Evolutionary conservation across 2,329 filamentous ascomycete genomes (phyloP), one percentile per base, ranked within the genome.

Genomic region (Paradendryphiella salina): DNA sequence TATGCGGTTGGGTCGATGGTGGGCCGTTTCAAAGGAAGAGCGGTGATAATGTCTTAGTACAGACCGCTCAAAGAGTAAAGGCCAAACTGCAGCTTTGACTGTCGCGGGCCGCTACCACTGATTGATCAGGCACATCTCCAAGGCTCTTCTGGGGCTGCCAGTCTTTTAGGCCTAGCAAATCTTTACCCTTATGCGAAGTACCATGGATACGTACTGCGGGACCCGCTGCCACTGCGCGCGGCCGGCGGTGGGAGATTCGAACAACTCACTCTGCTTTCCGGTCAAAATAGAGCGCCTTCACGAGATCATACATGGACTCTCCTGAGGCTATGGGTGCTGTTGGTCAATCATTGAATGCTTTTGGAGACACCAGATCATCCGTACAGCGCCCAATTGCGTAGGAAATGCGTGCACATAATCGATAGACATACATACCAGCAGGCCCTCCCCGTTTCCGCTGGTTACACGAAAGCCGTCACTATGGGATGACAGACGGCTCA

Each of bases 191-290:
- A 58, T 60, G 54, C 53, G 44, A 29, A 42, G 18, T 26, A 34
- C 34, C 50, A 50, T 53, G 34, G 43, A 41, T 51, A 45, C 46
- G 53, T 39, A 53, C 56, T 39, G 37, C 37, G 33, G 44, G 36
- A 40, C 46, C 51, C 54, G 41, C 56, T 56, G 55, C 59, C 53
- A 54, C 59, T 62, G 65, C 52, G 52, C 43, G 57, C 45, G 50
- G 51, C 59, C 63, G 60, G 64, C 63, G 66, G 67, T 67, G 63
- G 63, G 44, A 41, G 48, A 60, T 62, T 66, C 56, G 62, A 61
- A 60, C 67, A 68, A 56, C 61, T 58, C 65, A 67, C 45, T 44
- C 31, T 39, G 47, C 37, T 34, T 38, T 60, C 48, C 54, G 56
- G 54, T 63, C 50, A 64, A 49, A 46, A 43, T 38, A 49, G 14